These are phyloP conservation scores for Ustilago xerochloae DNA, from an alignment of 1,284 basidiomycete species.

Conservation along the genomic window DNA sequence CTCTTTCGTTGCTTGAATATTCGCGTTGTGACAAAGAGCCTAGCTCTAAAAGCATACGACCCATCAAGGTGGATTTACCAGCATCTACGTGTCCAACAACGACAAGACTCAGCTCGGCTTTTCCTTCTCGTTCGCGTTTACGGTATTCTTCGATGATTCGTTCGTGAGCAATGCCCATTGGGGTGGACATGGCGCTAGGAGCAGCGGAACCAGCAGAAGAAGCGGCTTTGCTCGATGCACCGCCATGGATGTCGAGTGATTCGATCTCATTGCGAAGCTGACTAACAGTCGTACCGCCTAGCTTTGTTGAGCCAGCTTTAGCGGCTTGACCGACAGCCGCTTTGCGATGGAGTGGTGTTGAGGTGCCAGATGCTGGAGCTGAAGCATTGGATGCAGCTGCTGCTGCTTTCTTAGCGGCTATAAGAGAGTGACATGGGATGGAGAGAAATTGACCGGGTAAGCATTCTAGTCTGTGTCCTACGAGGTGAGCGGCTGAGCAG, in stretches of 20 bases:
- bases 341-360: constrained; percentile 47
- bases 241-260: constrained; percentile 43
- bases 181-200: constrained; percentile 68
- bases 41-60: constrained; percentile 88
- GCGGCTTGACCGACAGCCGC: constrained; percentile 39
- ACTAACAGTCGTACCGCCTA: constrained; percentile 68
- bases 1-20: constrained; percentile 84
- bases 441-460: neutral
- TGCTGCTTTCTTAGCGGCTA: constrained; percentile 46
- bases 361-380: constrained; percentile 39
- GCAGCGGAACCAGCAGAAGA: constrained; percentile 60
- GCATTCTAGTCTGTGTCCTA: constrained; percentile 1
- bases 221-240: constrained; percentile 40
- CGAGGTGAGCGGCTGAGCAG: neutral
- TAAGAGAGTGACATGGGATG: neutral
- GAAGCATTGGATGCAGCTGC: constrained; percentile 32
- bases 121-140: constrained; percentile 74
- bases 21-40: constrained; percentile 88
- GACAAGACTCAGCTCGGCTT: constrained; percentile 83
- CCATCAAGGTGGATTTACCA: constrained; percentile 98
- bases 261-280: constrained; percentile 60
- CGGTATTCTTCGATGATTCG: constrained; percentile 86
- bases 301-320: constrained; percentile 49
- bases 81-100: constrained; percentile 98
- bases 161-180: constrained; percentile 80